These are phyloP conservation scores for Russula brevipes DNA, from an alignment of 768 basidiomycete species.

Conservation along the genomic window DNA sequence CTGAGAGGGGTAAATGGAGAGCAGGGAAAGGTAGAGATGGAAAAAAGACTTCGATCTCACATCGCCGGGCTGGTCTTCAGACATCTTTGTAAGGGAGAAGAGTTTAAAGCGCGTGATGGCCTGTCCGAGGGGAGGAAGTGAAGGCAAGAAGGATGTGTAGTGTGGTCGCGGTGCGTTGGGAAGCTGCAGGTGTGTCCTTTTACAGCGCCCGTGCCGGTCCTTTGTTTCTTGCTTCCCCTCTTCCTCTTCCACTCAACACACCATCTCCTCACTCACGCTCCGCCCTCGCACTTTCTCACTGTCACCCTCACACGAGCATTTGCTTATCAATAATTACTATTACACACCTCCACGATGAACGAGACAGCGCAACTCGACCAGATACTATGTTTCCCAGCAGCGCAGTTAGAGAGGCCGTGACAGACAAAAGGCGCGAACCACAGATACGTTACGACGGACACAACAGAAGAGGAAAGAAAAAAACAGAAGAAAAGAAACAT, in stretches of 20 bases:
- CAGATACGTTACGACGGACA: constrained; percentile 23
- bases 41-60: background rate
- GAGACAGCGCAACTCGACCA: constrained; percentile 12
- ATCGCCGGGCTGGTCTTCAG: constrained; percentile 18
- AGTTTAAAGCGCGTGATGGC: background rate
- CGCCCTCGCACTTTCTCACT: background rate
- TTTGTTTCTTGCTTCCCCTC: constrained; percentile 1
- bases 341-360: constrained; percentile 16
- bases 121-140: no score
- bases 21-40: background rate
- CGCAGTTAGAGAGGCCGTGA: constrained; percentile 21
- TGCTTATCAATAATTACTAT: constrained; percentile 22
- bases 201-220: background rate
- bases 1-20: constrained; percentile 26
- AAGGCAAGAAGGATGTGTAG: no score
- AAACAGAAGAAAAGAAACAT: background rate
- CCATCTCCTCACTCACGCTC: no score
- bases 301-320: background rate
- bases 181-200: background rate
- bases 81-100: background rate
- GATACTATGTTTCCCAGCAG: constrained; percentile 17
- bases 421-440: constrained; percentile 15
- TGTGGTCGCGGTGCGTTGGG: background rate
- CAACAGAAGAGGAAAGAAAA: background rate
- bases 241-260: background rate